phyloP scores from a whole-genome alignment of 2,329 filamentous ascomycete genomes.

The Fusarium succisae region DNA sequence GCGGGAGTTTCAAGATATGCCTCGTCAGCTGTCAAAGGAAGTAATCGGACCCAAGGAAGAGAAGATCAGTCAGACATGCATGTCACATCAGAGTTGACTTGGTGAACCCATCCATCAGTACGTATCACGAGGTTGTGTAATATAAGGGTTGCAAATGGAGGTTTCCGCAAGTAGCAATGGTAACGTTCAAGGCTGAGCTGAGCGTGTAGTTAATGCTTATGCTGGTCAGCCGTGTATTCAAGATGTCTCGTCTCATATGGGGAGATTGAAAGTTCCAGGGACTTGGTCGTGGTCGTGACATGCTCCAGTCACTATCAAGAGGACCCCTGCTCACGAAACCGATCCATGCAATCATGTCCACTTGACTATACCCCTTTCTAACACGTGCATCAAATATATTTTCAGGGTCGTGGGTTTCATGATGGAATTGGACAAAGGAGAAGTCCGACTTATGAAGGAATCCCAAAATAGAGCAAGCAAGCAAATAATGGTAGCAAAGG shows the following conservation, averaged over 20 bases:
- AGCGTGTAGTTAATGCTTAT: not conserved
- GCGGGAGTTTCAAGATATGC: constrained; percentile 35
- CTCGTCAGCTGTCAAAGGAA: constrained; percentile 26
- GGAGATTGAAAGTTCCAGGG: constrained; percentile 37
- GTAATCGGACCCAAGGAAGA: constrained; percentile 12
- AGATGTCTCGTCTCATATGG: not conserved
- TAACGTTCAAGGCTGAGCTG: constrained; percentile 7
- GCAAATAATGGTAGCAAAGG: not conserved
- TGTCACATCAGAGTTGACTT: not conserved
- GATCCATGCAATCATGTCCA: constrained; percentile 27
- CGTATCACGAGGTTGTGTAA: not conserved
- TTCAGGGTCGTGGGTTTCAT: constrained; percentile 38
- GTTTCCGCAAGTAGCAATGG: not conserved
- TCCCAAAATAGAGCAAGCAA: constrained; percentile 11
- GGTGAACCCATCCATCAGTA: not conserved
- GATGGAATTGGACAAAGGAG: constrained; percentile 23
- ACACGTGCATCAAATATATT: constrained; percentile 30
- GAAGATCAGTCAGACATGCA: not conserved
- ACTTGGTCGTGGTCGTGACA: constrained; percentile 37
- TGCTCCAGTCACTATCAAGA: constrained; percentile 28
- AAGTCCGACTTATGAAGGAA: constrained; percentile 1
- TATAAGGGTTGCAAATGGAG: not conserved
- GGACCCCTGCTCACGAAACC: constrained; percentile 31
- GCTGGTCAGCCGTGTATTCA: not conserved
- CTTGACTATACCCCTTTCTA: constrained; percentile 29